Evolutionary conservation across 179 eudicot genomes (phyloP), one percentile per base, ranked within the genome.

Genomic region (Dionaea muscipula): DNA sequence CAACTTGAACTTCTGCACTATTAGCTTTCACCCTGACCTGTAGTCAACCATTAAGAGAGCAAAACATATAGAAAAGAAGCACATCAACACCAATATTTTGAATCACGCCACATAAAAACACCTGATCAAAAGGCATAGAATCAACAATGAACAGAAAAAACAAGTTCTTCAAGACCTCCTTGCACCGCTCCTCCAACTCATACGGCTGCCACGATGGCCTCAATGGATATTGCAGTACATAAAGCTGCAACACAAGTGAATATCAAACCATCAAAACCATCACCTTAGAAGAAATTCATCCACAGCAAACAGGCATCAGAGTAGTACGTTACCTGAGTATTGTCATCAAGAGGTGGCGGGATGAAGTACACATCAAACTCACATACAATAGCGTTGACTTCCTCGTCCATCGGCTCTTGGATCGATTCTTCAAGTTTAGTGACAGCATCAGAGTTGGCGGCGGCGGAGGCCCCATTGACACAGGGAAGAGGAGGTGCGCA

Each of bases 191-290:
- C 20, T 82, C 95, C 51, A 91, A 61, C 45, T 80, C 98, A 57
- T 91, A 87, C 1, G 95, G 95, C 11, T 95, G 81, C 98, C 98
- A 91, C 31, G 71, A 26, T 11, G 94, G 88, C 57, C 94, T 72
- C 51, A 86, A 60, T 7, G 98, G 95, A 69, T 78, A 91, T 68
- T 91, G 98, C 73, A 81, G 44, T 20, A 84, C 76, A 68, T 80
- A 84, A 57, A 86, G 61, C 98, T 91, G 75, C 66, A 70, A 55
- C 26, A 58, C 12, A 22, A 48, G 36, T 14, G 46, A 55, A 43
- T 4, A 31, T 31, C 35, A 31, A 4, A 3, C 10, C 35, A 31
- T 31, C 35, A 31, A 31, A 4, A 31, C 10, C 35, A 6, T 11
- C 5, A 31, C 35, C n/a, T n/a, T n/a, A n/a, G n/a, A n/a, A n/a